These are phyloP conservation scores for Podospora australis DNA, from an alignment of 495 filamentous ascomycete species.

Conservation along the genomic window DNA sequence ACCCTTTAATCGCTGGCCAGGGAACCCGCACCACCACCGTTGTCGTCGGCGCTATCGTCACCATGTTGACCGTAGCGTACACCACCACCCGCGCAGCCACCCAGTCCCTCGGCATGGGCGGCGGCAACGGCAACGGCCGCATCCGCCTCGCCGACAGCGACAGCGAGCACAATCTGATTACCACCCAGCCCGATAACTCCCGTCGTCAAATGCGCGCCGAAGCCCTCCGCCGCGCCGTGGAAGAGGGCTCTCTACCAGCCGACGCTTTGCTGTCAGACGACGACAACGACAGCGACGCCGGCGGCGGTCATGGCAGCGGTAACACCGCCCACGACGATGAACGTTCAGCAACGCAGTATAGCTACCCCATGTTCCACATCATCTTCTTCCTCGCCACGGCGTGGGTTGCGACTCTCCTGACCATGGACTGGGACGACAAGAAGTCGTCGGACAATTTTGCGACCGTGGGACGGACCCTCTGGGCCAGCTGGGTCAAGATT, in stretches of 20 bases:
- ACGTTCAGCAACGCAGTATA: slow-evolving; percentile 83
- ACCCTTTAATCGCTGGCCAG: slow-evolving; percentile 81
- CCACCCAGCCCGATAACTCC: slow-evolving; percentile 63
- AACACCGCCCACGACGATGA: slow-evolving; percentile 76
- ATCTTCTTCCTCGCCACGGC: slow-evolving; percentile 95
- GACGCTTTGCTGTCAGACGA: slow-evolving; percentile 79
- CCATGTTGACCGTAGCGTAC: slow-evolving; percentile 95
- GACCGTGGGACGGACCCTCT: slow-evolving; percentile 89
- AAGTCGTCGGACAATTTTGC: slow-evolving; percentile 65
- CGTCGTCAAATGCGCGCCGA: slow-evolving; percentile 89
- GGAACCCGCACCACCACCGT: slow-evolving; percentile 87
- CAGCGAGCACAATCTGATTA: slow-evolving; percentile 77
- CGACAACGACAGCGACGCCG: slow-evolving; percentile 72
- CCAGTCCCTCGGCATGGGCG: slow-evolving; percentile 73
- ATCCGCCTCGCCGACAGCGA: slow-evolving; percentile 52
- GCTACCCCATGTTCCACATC: slow-evolving; percentile 92
- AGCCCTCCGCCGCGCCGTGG: slow-evolving; percentile 85
- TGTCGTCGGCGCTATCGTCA: slow-evolving; percentile 86
- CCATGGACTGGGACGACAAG: slow-evolving; percentile 67
- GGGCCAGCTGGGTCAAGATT: slow-evolving; percentile 99
- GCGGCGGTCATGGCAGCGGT: slow-evolving; percentile 23
- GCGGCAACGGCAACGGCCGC: slow-evolving; percentile 50
- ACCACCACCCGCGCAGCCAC: slow-evolving; percentile 95
- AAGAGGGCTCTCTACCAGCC: slow-evolving; percentile 83
- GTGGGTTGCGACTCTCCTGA: slow-evolving; percentile 91